Conservation (phyloP, 129 eudicot species). For the Arctium minus region DNA sequence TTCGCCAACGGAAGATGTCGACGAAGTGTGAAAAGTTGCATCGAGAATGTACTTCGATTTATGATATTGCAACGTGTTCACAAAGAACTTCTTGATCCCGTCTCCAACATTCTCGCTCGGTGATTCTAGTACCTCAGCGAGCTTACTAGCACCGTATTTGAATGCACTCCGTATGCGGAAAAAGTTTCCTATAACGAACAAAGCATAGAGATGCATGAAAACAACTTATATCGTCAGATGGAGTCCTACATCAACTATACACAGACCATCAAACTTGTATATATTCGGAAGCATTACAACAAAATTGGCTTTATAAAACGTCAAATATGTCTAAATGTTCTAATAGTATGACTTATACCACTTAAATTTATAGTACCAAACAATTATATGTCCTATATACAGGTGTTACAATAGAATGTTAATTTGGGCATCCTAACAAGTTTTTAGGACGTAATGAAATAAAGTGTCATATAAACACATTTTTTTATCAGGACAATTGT, state of each 20-base stretch:
- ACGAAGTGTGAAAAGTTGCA: conserved; percentile 8
- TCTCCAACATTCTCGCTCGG: conserved; percentile 35
- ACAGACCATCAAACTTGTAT: background rate
- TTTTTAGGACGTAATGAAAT: background rate
- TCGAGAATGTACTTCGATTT: background rate
- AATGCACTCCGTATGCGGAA: conserved; percentile 58
- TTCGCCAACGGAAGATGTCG: conserved; percentile 15
- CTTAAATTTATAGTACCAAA: background rate
- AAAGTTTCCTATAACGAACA: conserved; percentile 41
- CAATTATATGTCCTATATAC: background rate
- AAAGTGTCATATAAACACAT: background rate
- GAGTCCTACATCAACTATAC: background rate
- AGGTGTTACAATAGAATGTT: background rate
- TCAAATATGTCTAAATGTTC: background rate
- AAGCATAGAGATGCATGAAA: background rate
- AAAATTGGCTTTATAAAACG: no score
- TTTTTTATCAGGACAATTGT: background rate
- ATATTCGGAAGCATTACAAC: background rate
- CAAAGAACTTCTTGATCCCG: conserved; percentile 45
- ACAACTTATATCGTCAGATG: background rate
- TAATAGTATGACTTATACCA: background rate
- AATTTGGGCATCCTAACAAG: background rate
- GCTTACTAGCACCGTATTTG: conserved; percentile 58
- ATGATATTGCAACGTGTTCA: conserved; percentile 45
- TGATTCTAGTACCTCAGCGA: conserved; percentile 37